A percentile compares a stretch with the other conserved stretches of the same genome.
Conservation (phyloP, 345 rosid genomes). For the Eucalyptus camaldulensis region DNA sequence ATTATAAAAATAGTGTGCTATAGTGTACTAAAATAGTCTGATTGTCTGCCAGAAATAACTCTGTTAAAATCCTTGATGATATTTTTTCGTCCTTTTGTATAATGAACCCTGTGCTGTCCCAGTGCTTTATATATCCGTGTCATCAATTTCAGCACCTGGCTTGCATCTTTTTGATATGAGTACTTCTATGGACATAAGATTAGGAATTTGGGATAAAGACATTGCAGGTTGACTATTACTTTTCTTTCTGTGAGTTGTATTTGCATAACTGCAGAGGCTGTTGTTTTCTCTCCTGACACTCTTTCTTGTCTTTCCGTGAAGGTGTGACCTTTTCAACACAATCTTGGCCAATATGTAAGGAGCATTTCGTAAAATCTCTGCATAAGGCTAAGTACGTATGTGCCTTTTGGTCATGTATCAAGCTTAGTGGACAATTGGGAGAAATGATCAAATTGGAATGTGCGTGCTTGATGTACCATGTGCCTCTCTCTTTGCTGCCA, state of each 20-base stretch:
- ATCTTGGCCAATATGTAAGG: conserved; percentile 75
- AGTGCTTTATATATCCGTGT: not conserved
- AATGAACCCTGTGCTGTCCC: not conserved
- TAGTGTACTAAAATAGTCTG: not conserved
- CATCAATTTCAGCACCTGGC: not conserved
- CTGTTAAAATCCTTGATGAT: not conserved
- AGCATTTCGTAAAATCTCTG: conserved; percentile 37
- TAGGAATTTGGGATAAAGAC: not conserved
- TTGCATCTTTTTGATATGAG: not conserved
- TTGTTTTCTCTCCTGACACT: not conserved
- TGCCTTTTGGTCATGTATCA: not conserved
- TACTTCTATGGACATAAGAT: not conserved
- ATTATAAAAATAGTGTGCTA: not conserved
- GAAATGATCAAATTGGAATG: not conserved
- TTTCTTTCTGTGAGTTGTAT: not conserved
- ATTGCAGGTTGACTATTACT: not conserved
- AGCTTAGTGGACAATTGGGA: not conserved
- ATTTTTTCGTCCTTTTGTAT: not conserved
- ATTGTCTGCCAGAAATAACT: not conserved
- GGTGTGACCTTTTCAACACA: conserved; percentile 71
- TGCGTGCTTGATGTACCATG: not conserved
- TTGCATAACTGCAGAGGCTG: not conserved
- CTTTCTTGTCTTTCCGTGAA: not conserved
- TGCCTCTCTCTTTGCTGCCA: not conserved
- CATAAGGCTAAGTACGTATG: not conserved